Evolutionary conservation across 2,329 filamentous ascomycete genomes (phyloP).

Genomic region (Diaporthe amygdali): DNA sequence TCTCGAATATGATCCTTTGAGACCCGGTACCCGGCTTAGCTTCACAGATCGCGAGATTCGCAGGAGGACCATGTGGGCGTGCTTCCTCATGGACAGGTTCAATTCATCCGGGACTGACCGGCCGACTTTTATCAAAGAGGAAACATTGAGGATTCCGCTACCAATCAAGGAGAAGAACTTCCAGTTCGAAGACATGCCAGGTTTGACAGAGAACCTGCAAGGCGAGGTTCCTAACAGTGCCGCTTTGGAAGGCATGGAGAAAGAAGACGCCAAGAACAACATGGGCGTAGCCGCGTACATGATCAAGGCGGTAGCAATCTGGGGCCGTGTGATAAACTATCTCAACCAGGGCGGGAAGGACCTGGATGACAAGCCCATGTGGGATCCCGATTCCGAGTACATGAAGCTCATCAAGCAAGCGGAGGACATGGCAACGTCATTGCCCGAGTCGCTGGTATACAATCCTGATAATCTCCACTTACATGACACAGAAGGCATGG

Average conservation of each 20-base stretch:
- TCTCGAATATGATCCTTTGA: constrained; percentile 78
- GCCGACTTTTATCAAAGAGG: constrained; percentile 89
- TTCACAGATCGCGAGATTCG: constrained; percentile 94
- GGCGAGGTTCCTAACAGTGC: constrained; percentile 71
- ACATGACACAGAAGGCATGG: constrained; percentile 83
- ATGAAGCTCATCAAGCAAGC: constrained; percentile 71
- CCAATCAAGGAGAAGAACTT: constrained; percentile 92
- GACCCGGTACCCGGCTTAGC: constrained; percentile 72
- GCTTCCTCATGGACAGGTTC: constrained; percentile 96
- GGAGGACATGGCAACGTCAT: constrained; percentile 69
- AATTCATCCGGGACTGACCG: constrained; percentile 94
- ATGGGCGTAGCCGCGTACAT: constrained; percentile 96
- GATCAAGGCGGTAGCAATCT: constrained; percentile 82
- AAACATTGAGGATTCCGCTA: constrained; percentile 85
- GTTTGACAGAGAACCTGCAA: constrained; percentile 81
- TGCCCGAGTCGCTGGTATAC: constrained; percentile 78
- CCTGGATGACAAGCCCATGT: constrained; percentile 77
- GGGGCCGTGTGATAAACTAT: constrained; percentile 89
- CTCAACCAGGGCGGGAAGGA: constrained; percentile 89
- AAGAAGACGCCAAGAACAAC: constrained; percentile 74
- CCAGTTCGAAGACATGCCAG: constrained; percentile 82
- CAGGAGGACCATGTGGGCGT: constrained; percentile 96
- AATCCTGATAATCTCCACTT: constrained; percentile 81
- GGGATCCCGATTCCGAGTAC: constrained; percentile 82
- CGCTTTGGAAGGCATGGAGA: constrained; percentile 66